Conservation (phyloP, 208 protist genomes). For the Wallacemonas sp. region DNA sequence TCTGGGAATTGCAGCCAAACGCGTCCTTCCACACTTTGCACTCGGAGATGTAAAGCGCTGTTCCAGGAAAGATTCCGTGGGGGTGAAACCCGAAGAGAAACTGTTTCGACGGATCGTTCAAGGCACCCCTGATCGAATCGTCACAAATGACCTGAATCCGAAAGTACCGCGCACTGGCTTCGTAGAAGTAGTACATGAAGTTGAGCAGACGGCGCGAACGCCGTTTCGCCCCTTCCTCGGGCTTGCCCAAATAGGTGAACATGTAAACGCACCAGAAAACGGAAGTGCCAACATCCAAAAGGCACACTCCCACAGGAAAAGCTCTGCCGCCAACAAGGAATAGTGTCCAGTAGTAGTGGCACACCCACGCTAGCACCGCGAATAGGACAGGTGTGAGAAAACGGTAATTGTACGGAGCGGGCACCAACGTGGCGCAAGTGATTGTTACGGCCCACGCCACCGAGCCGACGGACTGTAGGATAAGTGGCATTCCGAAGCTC, state of each 20-base stretch:
- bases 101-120: slow-evolving; percentile 6
- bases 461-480: background rate
- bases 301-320: background rate
- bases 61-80: slow-evolving; percentile 4
- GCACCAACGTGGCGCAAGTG: background rate
- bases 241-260: background rate
- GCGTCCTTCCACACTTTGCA: background rate
- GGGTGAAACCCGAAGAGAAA: slow-evolving; percentile 11
- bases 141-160: slow-evolving; percentile 19
- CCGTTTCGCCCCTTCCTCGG: background rate
- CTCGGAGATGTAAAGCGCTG: background rate
- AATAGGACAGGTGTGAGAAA: background rate
- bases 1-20: background rate
- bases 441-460: background rate
- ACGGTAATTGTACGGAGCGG: background rate
- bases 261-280: slow-evolving; percentile 5
- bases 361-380: slow-evolving; percentile 1
- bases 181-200: slow-evolving; percentile 12
- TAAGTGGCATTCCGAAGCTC: background rate
- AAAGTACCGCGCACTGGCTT: slow-evolving; percentile 22
- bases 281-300: background rate
- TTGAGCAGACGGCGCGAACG: background rate
- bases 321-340: background rate
- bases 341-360: background rate
- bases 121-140: slow-evolving; percentile 11